Evolutionary conservation across 2,329 filamentous ascomycete genomes (phyloP).

Genomic region (Teratosphaeria pseudoeucalypti): DNA sequence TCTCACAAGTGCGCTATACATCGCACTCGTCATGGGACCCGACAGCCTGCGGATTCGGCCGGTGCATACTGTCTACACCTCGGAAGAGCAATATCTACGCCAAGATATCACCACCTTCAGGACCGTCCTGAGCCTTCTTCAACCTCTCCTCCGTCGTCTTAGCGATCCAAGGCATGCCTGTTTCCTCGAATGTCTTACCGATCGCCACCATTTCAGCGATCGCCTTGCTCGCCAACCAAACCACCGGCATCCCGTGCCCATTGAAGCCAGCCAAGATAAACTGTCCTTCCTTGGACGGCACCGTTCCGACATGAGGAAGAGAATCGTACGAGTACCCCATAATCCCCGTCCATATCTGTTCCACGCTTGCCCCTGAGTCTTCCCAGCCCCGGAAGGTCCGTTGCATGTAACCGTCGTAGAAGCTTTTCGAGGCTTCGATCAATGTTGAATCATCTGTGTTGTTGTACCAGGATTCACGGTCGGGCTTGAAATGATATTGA

Average conservation of each 20-base stretch:
- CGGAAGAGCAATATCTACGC: neutral
- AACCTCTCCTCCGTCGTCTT: neutral
- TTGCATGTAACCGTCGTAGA: constrained; percentile 40
- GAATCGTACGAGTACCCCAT: constrained; percentile 14
- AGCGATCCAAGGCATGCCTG: neutral
- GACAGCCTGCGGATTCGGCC: neutral
- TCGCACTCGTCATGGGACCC: neutral
- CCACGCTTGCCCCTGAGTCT: constrained; percentile 25
- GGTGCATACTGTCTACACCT: neutral
- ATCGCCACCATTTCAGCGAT: constrained; percentile 31
- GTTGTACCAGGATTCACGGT: constrained; percentile 22
- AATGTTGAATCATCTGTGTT: constrained; percentile 35
- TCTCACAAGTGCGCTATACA: neutral
- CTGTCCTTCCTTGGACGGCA: constrained; percentile 32
- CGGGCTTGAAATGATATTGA: neutral
- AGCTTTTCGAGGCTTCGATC: constrained; percentile 31
- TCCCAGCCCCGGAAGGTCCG: constrained; percentile 40
- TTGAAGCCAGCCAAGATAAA: constrained; percentile 41
- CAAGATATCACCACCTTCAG: neutral
- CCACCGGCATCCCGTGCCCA: constrained; percentile 42
- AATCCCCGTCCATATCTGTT: constrained; percentile 32
- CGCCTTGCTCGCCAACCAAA: constrained; percentile 32
- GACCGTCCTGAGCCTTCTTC: neutral
- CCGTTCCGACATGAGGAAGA: constrained; percentile 32
- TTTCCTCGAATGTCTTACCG: neutral